Evolutionary conservation across 768 basidiomycete genomes (phyloP), one percentile per base, ranked within the genome.

Genomic region (Coprinellus aureogranulatus): DNA sequence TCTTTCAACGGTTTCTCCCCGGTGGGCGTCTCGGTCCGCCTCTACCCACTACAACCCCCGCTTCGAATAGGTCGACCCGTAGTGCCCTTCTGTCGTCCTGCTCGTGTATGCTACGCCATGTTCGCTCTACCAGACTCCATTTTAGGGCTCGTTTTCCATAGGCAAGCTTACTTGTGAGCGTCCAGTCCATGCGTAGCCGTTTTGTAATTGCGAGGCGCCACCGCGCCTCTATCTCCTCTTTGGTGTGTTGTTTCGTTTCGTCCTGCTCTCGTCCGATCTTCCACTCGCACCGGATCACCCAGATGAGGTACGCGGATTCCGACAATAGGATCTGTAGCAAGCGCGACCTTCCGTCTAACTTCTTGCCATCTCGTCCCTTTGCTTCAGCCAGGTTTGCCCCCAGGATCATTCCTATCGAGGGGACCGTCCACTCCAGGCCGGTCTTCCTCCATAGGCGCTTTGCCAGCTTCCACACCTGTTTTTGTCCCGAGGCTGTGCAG

Each of bases 401-500:
- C 14, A 16, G 11, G 14, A 18, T 14, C 18, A 27, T 53, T 1
- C 45, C 25, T 12, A 53, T 40, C 22, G 8, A 26, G 18, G 52
- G 6, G 25, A 22, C 8, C 22, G 52, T 30, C 31, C 31, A 41
- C 18, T 39, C 22, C 18, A 39, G 31, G 5, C 52, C 52, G 8
- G 52, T 53, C 28, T 27, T 53, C 20, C 16, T 41, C 67, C 65
- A 68, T 1, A 69, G n/a, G 8, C 61, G 44, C 51, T 57, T 52
- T 0, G 59, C 60, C 2, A 61, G 26, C n/a, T 57, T 31, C 71
- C 71, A 74, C 1, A 70, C 39, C 26, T 16, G n/a, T 40, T 53
- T 48, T 44, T 68, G 68, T 0, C 65, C 67, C 2, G 61, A 58
- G 2, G 53, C 59, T 46, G 41, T 31, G 50, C 72, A 73, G n/a